Conservation (phyloP, 202 grass and related monocot genomes). For the Schoenoplectus tabernaemontani region DNA sequence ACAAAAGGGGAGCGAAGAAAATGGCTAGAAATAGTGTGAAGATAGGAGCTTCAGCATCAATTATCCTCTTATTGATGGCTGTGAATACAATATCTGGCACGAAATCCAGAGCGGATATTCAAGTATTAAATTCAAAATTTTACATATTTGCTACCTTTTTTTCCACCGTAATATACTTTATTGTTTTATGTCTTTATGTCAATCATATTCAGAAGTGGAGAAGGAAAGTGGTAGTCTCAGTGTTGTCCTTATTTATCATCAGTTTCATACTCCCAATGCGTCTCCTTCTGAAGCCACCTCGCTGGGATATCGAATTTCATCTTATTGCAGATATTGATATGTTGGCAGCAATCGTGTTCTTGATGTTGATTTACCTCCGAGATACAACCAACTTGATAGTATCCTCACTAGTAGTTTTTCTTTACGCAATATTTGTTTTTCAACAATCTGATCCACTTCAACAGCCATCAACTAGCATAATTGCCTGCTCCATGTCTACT, state of each 20-base stretch:
- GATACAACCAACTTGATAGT: not conserved
- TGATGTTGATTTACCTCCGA: not conserved
- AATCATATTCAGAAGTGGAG: not conserved
- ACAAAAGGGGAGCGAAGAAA: not conserved
- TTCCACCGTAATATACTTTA: not conserved
- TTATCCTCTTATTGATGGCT: not conserved
- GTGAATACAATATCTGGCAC: not conserved
- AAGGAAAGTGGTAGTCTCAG: not conserved
- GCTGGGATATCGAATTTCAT: conserved; percentile 3
- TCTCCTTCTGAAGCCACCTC: not conserved
- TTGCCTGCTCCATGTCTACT: not conserved
- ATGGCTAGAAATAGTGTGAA: not conserved
- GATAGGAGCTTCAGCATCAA: not conserved
- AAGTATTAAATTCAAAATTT: not conserved
- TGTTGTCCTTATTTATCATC: not conserved
- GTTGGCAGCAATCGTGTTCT: not conserved
- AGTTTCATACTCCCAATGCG: not conserved
- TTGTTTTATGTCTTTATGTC: not conserved
- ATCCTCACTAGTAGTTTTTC: not conserved
- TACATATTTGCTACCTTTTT: not conserved
- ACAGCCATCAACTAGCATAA: not conserved
- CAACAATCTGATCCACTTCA: not conserved
- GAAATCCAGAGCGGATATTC: not conserved
- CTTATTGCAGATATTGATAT: not conserved
- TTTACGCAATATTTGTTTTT: not conserved